Evolutionary conservation across 2,329 filamentous ascomycete species (phyloP).

Genomic region (Beauveria sp.): DNA sequence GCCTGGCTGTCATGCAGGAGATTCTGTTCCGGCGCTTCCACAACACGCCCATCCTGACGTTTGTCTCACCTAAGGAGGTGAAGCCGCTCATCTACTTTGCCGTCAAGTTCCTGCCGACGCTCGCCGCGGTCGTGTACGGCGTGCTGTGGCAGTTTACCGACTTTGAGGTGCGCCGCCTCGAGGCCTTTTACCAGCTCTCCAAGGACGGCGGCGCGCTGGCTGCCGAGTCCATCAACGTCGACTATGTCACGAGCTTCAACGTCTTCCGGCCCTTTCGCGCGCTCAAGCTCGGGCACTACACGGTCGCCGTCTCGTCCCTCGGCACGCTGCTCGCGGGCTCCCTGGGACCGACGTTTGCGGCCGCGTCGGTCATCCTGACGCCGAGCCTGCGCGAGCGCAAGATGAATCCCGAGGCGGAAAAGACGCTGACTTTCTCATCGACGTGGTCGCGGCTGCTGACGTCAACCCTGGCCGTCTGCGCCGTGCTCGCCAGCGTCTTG

Average conservation of each 20-base stretch:
- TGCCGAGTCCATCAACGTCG: slow-evolving; percentile 62
- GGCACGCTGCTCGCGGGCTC: slow-evolving; percentile 60
- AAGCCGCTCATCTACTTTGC: slow-evolving; percentile 47
- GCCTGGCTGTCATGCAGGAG: slow-evolving; percentile 46
- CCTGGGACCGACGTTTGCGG: slow-evolving; percentile 60
- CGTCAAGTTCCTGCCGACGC: slow-evolving; percentile 56
- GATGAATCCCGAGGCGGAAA: slow-evolving; percentile 33
- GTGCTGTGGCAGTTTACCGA: slow-evolving; percentile 60
- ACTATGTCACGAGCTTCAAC: slow-evolving; percentile 63
- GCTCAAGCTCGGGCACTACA: slow-evolving; percentile 55
- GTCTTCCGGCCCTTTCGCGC: slow-evolving; percentile 59
- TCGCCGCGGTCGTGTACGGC: slow-evolving; percentile 54
- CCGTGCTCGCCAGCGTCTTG: slow-evolving; percentile 48
- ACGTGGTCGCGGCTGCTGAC: slow-evolving; percentile 57
- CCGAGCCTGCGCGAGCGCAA: slow-evolving; percentile 42
- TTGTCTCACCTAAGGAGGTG: slow-evolving; percentile 43
- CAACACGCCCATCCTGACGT: slow-evolving; percentile 38
- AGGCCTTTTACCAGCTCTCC: slow-evolving; percentile 60
- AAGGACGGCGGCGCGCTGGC: slow-evolving; percentile 52
- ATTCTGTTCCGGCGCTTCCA: slow-evolving; percentile 44
- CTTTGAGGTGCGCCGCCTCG: slow-evolving; percentile 58
- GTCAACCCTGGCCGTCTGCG: slow-evolving; percentile 47
- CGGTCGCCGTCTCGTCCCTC: slow-evolving; percentile 59
- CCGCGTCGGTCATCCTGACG: slow-evolving; percentile 51
- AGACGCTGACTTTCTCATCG: slow-evolving; percentile 48